phyloP scores from a whole-genome alignment of 768 basidiomycete species.

The Kwoniella pini region DNA sequence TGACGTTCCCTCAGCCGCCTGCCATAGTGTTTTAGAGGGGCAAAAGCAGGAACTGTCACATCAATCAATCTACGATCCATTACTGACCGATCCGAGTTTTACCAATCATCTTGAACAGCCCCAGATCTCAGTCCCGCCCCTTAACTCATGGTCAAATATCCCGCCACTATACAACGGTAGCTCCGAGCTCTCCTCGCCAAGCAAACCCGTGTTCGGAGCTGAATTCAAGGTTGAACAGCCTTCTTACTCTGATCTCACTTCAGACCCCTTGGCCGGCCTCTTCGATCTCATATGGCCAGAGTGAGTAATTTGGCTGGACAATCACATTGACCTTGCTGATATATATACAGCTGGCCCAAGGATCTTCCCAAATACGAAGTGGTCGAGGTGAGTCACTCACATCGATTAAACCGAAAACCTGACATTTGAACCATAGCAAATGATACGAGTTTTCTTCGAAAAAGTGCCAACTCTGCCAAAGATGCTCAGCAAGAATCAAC shows the following conservation, averaged over 20 bases:
- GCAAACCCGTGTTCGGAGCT: neutral
- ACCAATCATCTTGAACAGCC: too few species aligned
- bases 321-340: neutral
- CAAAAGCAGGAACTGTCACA: neutral
- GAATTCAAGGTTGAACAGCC: neutral
- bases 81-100: too few species aligned
- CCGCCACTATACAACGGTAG: neutral
- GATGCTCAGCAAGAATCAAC: constrained; percentile 35
- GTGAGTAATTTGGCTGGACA: constrained; percentile 14
- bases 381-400: constrained; percentile 33
- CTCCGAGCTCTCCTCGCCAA: neutral
- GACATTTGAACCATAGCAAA: too few species aligned
- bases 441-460: constrained; percentile 39
- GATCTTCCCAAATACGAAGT: constrained; percentile 38
- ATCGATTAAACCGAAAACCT: too few species aligned
- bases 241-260: neutral
- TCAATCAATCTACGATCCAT: too few species aligned
- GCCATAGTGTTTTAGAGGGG: constrained; percentile 16
- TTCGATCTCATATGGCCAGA: constrained; percentile 41
- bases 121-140: too few species aligned
- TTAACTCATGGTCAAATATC: neutral
- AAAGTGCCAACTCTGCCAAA: constrained; percentile 37
- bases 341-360: constrained; percentile 32
- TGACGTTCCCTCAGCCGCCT: constrained; percentile 2
- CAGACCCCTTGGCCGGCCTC: constrained; percentile 6